Conservation (phyloP, 2,329 filamentous ascomycete genomes). For the Cytospora mali region DNA sequence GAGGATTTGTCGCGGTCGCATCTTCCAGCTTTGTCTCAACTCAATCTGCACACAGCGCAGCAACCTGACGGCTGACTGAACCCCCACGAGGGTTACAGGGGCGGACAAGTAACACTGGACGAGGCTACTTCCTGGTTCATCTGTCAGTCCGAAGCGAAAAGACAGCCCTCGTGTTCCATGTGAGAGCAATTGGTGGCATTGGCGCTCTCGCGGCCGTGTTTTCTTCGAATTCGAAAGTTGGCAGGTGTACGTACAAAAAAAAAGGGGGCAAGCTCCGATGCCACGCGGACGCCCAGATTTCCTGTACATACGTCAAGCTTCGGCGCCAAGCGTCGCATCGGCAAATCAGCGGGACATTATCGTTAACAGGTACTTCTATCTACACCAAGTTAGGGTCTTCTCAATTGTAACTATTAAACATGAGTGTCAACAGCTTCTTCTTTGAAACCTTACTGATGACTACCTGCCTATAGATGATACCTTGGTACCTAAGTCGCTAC, state of each 20-base stretch:
- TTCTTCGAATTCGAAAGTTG: background rate
- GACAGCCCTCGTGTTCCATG: conserved; percentile 19
- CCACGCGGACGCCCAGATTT: conserved; percentile 1
- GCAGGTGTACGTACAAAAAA: background rate
- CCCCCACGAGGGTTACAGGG: background rate
- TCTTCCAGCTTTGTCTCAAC: conserved; percentile 29
- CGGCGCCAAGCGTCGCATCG: conserved; percentile 13
- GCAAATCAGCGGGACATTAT: background rate
- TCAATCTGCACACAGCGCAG: conserved; percentile 17
- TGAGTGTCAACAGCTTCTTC: background rate
- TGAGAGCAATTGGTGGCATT: conserved; percentile 19
- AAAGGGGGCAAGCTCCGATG: conserved; percentile 8
- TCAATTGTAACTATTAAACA: background rate
- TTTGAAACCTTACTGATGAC: background rate
- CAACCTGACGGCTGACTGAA: conserved; percentile 1
- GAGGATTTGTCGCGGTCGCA: conserved; percentile 38
- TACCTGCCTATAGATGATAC: no score
- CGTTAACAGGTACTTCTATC: background rate
- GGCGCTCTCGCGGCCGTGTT: conserved; percentile 16
- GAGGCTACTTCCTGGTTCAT: conserved; percentile 7
- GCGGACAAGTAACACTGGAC: background rate
- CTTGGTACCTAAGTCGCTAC: no score
- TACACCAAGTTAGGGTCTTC: background rate
- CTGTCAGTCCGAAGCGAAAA: conserved; percentile 20
- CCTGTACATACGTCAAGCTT: conserved; percentile 3